Evolutionary conservation across 768 basidiomycete species (phyloP), one percentile per base, ranked within the genome.

Genomic region (Mycena vitilis): DNA sequence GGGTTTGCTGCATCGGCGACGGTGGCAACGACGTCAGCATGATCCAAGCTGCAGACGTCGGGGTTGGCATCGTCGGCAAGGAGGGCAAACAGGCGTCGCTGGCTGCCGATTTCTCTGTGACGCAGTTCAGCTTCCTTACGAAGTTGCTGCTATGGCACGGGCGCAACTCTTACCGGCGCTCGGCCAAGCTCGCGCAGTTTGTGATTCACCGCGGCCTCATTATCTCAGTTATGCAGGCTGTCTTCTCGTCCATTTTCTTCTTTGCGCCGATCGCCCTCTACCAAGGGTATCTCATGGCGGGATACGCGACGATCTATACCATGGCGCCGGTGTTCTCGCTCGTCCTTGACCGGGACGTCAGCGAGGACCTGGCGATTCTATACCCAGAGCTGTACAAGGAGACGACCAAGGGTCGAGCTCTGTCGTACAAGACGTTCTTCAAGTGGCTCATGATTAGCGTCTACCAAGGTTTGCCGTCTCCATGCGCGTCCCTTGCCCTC

Each of bases 11-110:
- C 76, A 99, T 99, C 66, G 98, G 98, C 2, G 98, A 99, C 81
- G 98, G 98, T 40, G 98, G 98, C 5, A 99, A 99, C 78, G 98
- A 99, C 77, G 98, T 99, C 70, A 95, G 94, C 78, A 99, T 99
- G 98, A 99, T 99, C 69, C 98, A 99, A 76, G 98, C 98, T 1
- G 98, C 98, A 3, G 95, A 99, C 75, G 96, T 99, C 66, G 97
- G 96, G 59, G 89, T 99, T 38, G 98, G 98, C 23, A 99, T 99
- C 71, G 98, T 99, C 20, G 98, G 98, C 22, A 99, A 99, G 79
- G 98, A 99, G 84, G 98, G 98, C 30, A 96, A 95, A 77, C 98
- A 99, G 79, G 98, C 98, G 0, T 98, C 96, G 0, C 88, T 99
- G n/a, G 97, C 98, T 0, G 98, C 98, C 2, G 98, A 99, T 80